A percentile compares a stretch with the other conserved stretches of the same genome.
phyloP scores from a whole-genome alignment of 768 basidiomycete species.

The Cystofilobasidium capitatum region DNA sequence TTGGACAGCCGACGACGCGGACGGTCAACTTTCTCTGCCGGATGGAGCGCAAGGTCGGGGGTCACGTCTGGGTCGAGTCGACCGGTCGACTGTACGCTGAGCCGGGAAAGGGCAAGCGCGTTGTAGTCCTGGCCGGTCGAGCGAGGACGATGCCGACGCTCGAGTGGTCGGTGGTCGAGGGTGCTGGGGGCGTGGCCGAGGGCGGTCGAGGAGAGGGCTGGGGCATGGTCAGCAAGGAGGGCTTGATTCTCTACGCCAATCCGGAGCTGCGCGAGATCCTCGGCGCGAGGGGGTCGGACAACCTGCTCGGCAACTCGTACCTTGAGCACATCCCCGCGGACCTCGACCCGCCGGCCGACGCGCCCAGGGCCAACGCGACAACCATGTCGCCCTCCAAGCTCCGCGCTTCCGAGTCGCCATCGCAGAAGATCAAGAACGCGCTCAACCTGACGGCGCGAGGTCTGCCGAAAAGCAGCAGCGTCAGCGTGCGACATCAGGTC shows the following conservation, averaged over 20 bases:
- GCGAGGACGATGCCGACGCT: slow-evolving; percentile 44
- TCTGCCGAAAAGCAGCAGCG: slow-evolving; percentile 26
- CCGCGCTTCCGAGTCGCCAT: background rate
- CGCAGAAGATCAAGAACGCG: background rate
- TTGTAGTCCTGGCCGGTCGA: slow-evolving; percentile 76
- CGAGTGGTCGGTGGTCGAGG: slow-evolving; percentile 58
- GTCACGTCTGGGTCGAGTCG: slow-evolving; percentile 82
- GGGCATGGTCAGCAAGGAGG: slow-evolving; percentile 42
- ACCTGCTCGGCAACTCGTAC: slow-evolving; percentile 14
- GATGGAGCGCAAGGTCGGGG: slow-evolving; percentile 55
- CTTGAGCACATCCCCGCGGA: slow-evolving; percentile 2
- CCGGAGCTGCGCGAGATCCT: slow-evolving; percentile 35
- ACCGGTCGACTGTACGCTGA: slow-evolving; percentile 79
- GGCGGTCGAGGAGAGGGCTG: slow-evolving; percentile 39
- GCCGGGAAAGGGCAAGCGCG: slow-evolving; percentile 86
- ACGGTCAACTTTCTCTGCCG: slow-evolving; percentile 77
- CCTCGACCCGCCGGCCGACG: background rate
- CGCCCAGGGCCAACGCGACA: background rate
- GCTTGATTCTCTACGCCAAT: slow-evolving; percentile 41
- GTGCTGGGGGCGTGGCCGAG: slow-evolving; percentile 48
- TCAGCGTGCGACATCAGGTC: slow-evolving; percentile 37
- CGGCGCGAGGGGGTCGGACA: slow-evolving; percentile 32
- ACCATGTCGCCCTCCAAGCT: background rate
- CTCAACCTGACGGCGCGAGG: slow-evolving; percentile 7
- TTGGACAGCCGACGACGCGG: slow-evolving; percentile 36